A percentile compares a stretch with the other conserved stretches of the same genome.
These are phyloP conservation scores for Phytopythium ostracodes DNA, from an alignment of 352 stramenopile species.

Conservation along the genomic window DNA sequence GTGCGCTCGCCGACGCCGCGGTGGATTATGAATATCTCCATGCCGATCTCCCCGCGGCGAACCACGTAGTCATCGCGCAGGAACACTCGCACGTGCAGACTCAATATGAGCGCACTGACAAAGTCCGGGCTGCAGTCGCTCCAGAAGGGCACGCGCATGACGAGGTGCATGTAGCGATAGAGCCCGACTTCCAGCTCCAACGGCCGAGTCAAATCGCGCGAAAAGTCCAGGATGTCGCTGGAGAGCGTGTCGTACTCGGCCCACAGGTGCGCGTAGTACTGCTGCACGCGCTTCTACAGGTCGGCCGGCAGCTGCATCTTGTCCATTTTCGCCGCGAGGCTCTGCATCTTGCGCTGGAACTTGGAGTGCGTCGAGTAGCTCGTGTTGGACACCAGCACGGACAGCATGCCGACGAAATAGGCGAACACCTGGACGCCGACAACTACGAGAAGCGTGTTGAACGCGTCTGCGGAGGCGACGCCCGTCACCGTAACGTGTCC, in stretches of 20 bases:
- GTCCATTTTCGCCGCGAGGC: slow-evolving; percentile 19
- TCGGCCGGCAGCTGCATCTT: slow-evolving; percentile 27
- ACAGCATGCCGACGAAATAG: background rate
- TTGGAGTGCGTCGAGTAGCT: slow-evolving; percentile 1
- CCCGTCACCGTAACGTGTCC: background rate
- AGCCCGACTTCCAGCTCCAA: slow-evolving; percentile 24
- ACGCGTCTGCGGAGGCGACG: background rate
- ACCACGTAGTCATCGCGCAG: slow-evolving; percentile 26
- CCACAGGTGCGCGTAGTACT: slow-evolving; percentile 37
- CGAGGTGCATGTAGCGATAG: slow-evolving; percentile 14
- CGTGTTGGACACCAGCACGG: background rate
- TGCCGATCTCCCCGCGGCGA: slow-evolving; percentile 16
- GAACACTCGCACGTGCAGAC: slow-evolving; percentile 19
- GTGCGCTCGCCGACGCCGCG: slow-evolving; percentile 20
- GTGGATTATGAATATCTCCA: slow-evolving; percentile 31
- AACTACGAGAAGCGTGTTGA: background rate
- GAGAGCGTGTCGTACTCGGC: slow-evolving; percentile 29
- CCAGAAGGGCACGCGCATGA: slow-evolving; percentile 14
- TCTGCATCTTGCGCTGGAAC: slow-evolving; percentile 23
- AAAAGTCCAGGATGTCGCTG: slow-evolving; percentile 14
- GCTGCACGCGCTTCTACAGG: slow-evolving; percentile 36
- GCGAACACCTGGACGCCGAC: background rate
- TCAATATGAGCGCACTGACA: slow-evolving; percentile 15
- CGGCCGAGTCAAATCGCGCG: slow-evolving; percentile 18
- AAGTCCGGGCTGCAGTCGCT: slow-evolving; percentile 20